Evolutionary conservation across 2,329 filamentous ascomycete genomes (phyloP), one percentile per base, ranked within the genome.

Genomic region (Xylaria sp.): DNA sequence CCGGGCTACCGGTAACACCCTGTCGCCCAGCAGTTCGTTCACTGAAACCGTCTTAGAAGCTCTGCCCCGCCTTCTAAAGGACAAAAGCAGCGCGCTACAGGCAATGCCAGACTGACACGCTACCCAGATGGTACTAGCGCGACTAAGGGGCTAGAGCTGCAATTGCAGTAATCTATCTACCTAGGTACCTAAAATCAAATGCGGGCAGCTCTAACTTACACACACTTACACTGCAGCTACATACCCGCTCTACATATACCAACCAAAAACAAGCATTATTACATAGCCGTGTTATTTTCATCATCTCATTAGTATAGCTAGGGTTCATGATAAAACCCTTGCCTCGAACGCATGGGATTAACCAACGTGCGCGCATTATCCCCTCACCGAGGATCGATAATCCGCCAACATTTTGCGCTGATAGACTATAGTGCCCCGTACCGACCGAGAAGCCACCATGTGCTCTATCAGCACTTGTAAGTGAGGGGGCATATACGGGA

Each of bases 171-270:
- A n/a, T n/a, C n/a, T n/a, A n/a, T n/a, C n/a, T n/a, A n/a, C n/a
- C n/a, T n/a, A n/a, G n/a, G n/a, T n/a, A n/a, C n/a, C n/a, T n/a
- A n/a, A 50, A 25, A 25, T 18, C 28, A n/a, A 55, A 36, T 63
- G 65, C 59, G 59, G 46, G 59, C 45, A 67, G 46, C 36, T 58
- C 58, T 48, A n/a, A n/a, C n/a, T n/a, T n/a, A n/a, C n/a, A n/a
- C n/a, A n/a, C n/a, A 23, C 52, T 50, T 60, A 55, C 50, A 55
- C 50, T 36, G 32, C 50, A 55, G 50, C 50, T 57, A 66, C 66
- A 68, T 66, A 66, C 63, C 66, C 66, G 66, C 63, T 34, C 39
- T 62, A 68, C 66, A 68, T 59, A 55, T 55, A 50, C 48, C 48
- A 65, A 52, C 55, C 56, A 57, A 67, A 32, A 36, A 13, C 43